Base-by-base conservation (phyloP, 1,284 basidiomycete species). In the Leccinum angustisporum region DNA sequence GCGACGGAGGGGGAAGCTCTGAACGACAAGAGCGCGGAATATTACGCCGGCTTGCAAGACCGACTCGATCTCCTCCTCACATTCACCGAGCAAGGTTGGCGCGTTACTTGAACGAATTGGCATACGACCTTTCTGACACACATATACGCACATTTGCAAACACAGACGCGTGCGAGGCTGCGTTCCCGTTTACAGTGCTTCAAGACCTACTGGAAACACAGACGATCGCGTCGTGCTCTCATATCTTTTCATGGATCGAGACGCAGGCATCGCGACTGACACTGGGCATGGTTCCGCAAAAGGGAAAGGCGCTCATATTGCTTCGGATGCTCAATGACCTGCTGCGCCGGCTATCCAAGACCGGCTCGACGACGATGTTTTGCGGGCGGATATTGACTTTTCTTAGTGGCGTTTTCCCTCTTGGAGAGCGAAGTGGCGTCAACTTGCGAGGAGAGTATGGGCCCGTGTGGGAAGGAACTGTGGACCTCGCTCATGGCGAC, bases 391-490 rank as follows among this genome's bases (percentile, higher is more conserved):
- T 97, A 69, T 80, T 95, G 69, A 91, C 90, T 1, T 92, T 95
- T 72, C 78, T 97, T 54, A 92, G 90, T 63, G 84, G 84, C 1
- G 92, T 94, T 1, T 96, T 95, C 70, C 92, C 93, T 4, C 76
- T 97, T 9, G 90, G 91, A 2, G 94, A 97, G 74, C 81, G 93
- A 54, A 95, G 92, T 72, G 94, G 94, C 40, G 94, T 97, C 53
- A 97, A 97, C 74, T 75, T 96, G 64, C 80, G 92, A 48, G 95
- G 95, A 61, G 92, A 94, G 77, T 88, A 90, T 75, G 85, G 93
- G 11, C 83, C 94, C 61, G 79, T 79, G n/a, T 93, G 91, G 91
- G 87, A 91, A 62, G 83, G 85, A 5, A 86, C 87, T 6, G 80
- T 79, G 43, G 76, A 79, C 36, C 62, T 68, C 14, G 71, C 69